Conservation (phyloP, 257 asterid species). For the Nicotiana benthamiana region DNA sequence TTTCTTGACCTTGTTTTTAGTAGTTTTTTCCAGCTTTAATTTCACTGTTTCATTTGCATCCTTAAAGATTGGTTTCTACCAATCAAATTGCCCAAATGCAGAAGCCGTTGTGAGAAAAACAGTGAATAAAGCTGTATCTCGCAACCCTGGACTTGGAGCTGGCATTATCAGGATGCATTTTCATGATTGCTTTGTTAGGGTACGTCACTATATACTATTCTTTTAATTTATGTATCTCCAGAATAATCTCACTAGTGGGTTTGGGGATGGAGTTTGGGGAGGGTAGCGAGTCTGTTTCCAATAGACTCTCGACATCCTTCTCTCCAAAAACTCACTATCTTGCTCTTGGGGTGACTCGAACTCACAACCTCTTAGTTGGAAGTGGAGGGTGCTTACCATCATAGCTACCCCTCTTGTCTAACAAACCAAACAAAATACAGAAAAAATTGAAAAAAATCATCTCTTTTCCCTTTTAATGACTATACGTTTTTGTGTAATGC, state of each 20-base stretch:
- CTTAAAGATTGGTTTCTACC: conserved; percentile 27
- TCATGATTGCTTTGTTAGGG: conserved; percentile 50
- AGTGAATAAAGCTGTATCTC: conserved; percentile 24
- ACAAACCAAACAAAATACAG: too few relatives aligned
- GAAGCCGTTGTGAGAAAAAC: conserved; percentile 24
- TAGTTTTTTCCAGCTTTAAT: background rate
- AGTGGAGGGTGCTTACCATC: too few relatives aligned
- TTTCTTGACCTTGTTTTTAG: background rate
- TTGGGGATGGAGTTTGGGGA: too few relatives aligned
- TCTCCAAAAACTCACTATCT: too few relatives aligned
- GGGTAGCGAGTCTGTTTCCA: too few relatives aligned
- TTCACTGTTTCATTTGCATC: conserved; percentile 6
- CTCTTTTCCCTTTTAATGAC: too few relatives aligned
- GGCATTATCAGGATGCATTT: conserved; percentile 37
- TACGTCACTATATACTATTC: background rate
- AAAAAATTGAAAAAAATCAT: too few relatives aligned
- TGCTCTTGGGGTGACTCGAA: too few relatives aligned
- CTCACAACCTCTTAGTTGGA: too few relatives aligned
- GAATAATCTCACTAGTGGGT: too few relatives aligned
- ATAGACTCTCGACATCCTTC: too few relatives aligned
- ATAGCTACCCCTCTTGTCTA: too few relatives aligned
- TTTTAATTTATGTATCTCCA: background rate
- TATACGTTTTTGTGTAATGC: background rate
- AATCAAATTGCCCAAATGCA: conserved; percentile 26
- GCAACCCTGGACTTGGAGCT: conserved; percentile 34